Conservation (phyloP, 768 basidiomycete genomes). For the Amanita exitialis region DNA sequence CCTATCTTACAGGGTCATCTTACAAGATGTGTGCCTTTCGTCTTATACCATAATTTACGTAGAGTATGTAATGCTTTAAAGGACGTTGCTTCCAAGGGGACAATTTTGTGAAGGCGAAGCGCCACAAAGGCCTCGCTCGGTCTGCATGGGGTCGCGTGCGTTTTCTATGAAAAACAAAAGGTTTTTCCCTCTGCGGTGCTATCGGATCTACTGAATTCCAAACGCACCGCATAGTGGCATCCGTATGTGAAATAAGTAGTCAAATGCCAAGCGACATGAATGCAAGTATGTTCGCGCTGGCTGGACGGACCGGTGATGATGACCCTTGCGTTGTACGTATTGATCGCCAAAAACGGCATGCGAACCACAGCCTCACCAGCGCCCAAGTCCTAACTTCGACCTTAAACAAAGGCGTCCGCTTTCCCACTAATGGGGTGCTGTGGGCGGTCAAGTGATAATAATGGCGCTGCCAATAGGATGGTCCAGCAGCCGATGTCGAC, state of each 20-base stretch:
- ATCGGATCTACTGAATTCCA: too few species aligned
- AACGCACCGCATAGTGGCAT: background rate
- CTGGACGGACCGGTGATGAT: background rate
- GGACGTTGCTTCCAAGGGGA: too few species aligned
- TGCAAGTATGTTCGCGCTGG: background rate
- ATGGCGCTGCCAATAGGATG: slow-evolving; percentile 17
- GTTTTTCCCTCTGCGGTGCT: too few species aligned
- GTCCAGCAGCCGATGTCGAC: slow-evolving; percentile 17
- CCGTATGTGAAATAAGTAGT: background rate
- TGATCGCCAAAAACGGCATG: slow-evolving; percentile 1
- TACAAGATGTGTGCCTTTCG: background rate
- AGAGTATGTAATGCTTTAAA: background rate
- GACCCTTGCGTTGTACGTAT: background rate
- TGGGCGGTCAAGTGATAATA: slow-evolving; percentile 32
- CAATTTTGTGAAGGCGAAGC: too few species aligned
- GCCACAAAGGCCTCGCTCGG: too few species aligned
- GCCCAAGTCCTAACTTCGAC: slow-evolving; percentile 1
- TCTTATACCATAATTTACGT: background rate
- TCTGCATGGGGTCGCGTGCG: too few species aligned
- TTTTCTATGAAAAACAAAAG: too few species aligned
- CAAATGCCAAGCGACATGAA: background rate
- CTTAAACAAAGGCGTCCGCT: slow-evolving; percentile 3
- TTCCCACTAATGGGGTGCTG: slow-evolving; percentile 55
- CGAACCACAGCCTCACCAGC: slow-evolving; percentile 15
- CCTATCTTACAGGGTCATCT: background rate